Evolutionary conservation across 2,329 filamentous ascomycete genomes (phyloP), one percentile per base, ranked within the genome.

Genomic region (Hymenoscyphus repandus): DNA sequence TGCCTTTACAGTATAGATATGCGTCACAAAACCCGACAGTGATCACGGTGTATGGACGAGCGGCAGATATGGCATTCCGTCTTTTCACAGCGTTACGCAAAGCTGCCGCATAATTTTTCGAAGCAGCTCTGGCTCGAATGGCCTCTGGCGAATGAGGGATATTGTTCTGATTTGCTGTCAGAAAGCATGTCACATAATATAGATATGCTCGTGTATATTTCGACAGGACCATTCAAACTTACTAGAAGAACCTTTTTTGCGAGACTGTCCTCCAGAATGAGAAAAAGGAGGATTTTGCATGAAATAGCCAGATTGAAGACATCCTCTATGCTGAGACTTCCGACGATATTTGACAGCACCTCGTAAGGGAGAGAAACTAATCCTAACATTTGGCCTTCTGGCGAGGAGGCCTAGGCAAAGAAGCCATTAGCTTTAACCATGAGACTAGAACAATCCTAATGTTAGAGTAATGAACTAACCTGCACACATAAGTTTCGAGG

Each of bases 1-100:
- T 72, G 5, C 86, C 84, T 51, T 80, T 74, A 15, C 72, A 70
- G 63, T 86, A 89, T 1, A 82, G 65, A 65, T 84, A 88, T 3
- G 74, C 72, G 20, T 80, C 75, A 3, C 77, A 83, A 47, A 79
- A 70, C 3, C 77, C 85, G 31, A 89, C 62, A 0, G 83, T 70
- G 2, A 76, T 76, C 13, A 78, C 76, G 0, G 79, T 74, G 62
- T 80, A 89, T 0, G 87, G 87, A 31, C 73, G 68, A 5, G 82
- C 83, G 18, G 72, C 74, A 3, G 80, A 74, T 43, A 87, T 70
- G 18, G 86, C 82, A 46, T 77, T 67, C 47, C 77, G 74, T 44
- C 82, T 73, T 62, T 85, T 83, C 53, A 80, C 77, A 9, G 85
- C 70, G 41, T 77, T 72, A n/a, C 79, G 74, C 15, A 89, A 65